Evolutionary conservation across 176 grass and related monocot genomes (phyloP).

Genomic region (Alloteropsis semialata): DNA sequence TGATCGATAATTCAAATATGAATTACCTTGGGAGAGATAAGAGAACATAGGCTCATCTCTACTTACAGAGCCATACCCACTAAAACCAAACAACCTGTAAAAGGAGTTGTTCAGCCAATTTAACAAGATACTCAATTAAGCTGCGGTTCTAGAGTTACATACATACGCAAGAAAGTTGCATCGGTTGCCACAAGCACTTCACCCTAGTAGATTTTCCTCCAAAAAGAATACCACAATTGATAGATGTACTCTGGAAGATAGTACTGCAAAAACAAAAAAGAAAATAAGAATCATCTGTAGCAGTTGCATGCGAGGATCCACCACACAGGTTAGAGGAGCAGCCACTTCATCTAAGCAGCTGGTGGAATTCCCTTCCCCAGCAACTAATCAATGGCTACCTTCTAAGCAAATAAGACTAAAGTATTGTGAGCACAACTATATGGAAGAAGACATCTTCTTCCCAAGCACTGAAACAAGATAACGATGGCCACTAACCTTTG

Average conservation of each 20-base stretch:
- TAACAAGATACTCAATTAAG: neutral
- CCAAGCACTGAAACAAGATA: too few species aligned
- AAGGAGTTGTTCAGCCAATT: neutral
- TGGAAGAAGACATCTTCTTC: neutral
- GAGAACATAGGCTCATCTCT: neutral
- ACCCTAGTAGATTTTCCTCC: neutral
- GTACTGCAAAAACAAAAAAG: neutral
- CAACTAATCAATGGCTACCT: neutral
- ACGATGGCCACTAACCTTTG: neutral
- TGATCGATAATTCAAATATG: neutral
- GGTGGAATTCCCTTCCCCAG: neutral
- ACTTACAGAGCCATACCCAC: neutral
- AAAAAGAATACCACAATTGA: neutral
- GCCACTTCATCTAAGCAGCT: neutral
- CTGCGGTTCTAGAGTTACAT: neutral
- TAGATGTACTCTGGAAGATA: neutral
- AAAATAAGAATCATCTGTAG: neutral
- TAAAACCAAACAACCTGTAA: neutral
- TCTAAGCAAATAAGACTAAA: neutral
- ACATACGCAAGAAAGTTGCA: neutral
- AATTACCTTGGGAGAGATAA: neutral
- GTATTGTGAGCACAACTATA: neutral
- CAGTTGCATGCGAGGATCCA: neutral
- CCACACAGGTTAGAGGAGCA: neutral
- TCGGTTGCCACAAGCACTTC: neutral